Base-by-base conservation (phyloP, 2,329 filamentous ascomycete species). In the Aureobasidium leucospermi region DNA sequence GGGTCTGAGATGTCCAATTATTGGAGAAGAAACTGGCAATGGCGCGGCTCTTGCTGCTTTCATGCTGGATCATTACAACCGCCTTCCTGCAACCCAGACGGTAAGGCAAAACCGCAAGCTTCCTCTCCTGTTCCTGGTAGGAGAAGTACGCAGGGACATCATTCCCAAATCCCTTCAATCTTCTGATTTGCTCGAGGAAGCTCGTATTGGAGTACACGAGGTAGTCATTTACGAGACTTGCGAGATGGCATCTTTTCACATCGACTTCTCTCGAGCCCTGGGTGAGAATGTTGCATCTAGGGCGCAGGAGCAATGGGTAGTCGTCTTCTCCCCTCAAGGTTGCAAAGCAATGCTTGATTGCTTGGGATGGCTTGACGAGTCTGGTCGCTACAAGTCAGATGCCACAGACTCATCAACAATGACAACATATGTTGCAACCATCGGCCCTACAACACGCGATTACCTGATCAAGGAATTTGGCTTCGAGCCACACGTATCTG, bases 391-490 rank as follows among this genome's bases (percentile, higher is more conserved):
- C 46, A 66, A 65, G 10, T 48, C 61, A 9, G 67, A 63, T 23
- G 48, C 66, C n/a, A 58, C 46, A 15, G 46, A 45, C 13, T 52
- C 43, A 9, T 64, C 59, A 60, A 70, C 67, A 62, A 55, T 64
- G 58, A 60, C 58, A 10, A 87, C 85, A 1, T 85, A 82, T 63
- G 78, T 97, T 62, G 90, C 87, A 13, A 95, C 92, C 0, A 99
- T 99, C 72, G 94, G 94, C 0, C 93, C 94, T 11, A 99, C 94
- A 16, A 99, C 94, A 10, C 81, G 86, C 63, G 85, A 91, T 65
- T 85, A 90, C 73, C 75, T 99, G 46, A 70, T 77, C 15, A 76
- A 78, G 19, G 80, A 78, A 1, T 90, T 90, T 70, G 82, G 75
- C 0, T 87, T 85, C 63, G 79, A 85, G 66, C 85, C 89, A 1